Evolutionary conservation across 2,329 filamentous ascomycete genomes (phyloP).

Genomic region (Penicillium rolfsii): DNA sequence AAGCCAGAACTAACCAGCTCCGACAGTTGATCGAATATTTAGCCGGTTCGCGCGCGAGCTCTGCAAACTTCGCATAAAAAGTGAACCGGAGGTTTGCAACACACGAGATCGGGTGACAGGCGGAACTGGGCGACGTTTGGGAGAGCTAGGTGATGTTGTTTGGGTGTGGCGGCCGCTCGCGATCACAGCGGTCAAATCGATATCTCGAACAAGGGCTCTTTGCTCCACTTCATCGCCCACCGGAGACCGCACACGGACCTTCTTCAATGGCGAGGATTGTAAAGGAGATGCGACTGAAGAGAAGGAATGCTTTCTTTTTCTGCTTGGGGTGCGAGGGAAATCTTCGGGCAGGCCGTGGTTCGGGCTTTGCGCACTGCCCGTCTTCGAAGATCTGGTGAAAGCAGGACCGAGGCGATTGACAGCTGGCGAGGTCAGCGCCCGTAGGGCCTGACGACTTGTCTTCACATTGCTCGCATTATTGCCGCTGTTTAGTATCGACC

Average conservation of each 20-base stretch:
- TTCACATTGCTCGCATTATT: constrained; percentile 41
- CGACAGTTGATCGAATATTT: constrained; percentile 42
- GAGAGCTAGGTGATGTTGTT: constrained; percentile 18
- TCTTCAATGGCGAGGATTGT: constrained; percentile 54
- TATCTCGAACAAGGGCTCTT: constrained; percentile 33
- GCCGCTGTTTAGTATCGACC: constrained; percentile 44
- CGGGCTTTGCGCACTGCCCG: constrained; percentile 32
- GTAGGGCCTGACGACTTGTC: constrained; percentile 50
- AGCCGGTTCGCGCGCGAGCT: constrained; percentile 37
- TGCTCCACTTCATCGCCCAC: constrained; percentile 38
- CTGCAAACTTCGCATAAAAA: constrained; percentile 45
- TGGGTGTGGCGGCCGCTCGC: constrained; percentile 19
- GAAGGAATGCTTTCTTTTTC: constrained; percentile 52
- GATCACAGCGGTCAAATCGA: constrained; percentile 24
- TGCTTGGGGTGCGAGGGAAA: constrained; percentile 44
- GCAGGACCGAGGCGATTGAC: constrained; percentile 49
- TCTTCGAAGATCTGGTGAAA: constrained; percentile 44
- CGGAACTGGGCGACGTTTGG: constrained; percentile 33
- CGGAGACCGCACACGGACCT: constrained; percentile 41
- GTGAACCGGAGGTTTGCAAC: constrained; percentile 42
- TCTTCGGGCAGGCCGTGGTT: constrained; percentile 35
- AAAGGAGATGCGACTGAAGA: constrained; percentile 51
- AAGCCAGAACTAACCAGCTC: constrained; percentile 39
- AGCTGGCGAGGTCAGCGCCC: constrained; percentile 48
- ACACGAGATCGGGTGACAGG: constrained; percentile 43